phyloP scores from a whole-genome alignment of 805 yeast species.

The Candida hispaniensis region DNA sequence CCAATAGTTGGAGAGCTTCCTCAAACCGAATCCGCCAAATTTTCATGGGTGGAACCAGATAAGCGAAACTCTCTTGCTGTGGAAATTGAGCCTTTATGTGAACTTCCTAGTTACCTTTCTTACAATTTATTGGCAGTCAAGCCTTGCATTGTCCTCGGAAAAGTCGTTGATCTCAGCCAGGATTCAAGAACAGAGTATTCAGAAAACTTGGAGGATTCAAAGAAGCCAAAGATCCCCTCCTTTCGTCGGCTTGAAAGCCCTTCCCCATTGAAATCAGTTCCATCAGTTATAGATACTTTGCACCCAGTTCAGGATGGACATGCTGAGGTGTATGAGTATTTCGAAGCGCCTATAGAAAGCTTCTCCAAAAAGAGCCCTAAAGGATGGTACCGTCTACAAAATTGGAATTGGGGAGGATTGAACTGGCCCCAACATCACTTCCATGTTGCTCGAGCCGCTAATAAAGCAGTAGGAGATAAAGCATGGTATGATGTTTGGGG shows the following conservation, averaged over 20 bases:
- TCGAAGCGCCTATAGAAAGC: slow-evolving; percentile 22
- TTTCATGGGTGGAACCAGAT: too few species aligned
- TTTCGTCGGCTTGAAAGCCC: slow-evolving; percentile 5
- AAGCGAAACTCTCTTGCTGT: slow-evolving; percentile 5
- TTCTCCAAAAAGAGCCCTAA: slow-evolving; percentile 21
- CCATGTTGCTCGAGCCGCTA: slow-evolving; percentile 20
- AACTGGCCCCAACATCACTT: slow-evolving; percentile 29
- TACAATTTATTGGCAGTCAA: slow-evolving; percentile 73
- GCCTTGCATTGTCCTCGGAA: slow-evolving; percentile 42
- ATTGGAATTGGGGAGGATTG: slow-evolving; percentile 30
- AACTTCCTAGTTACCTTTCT: slow-evolving; percentile 70
- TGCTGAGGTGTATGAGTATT: slow-evolving; percentile 29
- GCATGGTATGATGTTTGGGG: slow-evolving; percentile 33
- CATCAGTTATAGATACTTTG: slow-evolving; percentile 9
- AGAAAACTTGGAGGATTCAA: slow-evolving; percentile 2
- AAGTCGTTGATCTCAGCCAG: slow-evolving; percentile 8
- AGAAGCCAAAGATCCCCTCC: too few species aligned
- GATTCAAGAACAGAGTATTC: neutral
- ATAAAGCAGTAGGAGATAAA: slow-evolving; percentile 26
- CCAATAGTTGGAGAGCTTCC: slow-evolving; percentile 10
- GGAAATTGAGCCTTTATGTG: slow-evolving; percentile 45
- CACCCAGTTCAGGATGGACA: slow-evolving; percentile 14
- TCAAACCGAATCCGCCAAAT: too few species aligned
- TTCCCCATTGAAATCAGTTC: slow-evolving; percentile 21
- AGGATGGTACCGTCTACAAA: slow-evolving; percentile 22